Conservation (phyloP, 78 protist genomes). For the Dictyostelium intermedium region DNA sequence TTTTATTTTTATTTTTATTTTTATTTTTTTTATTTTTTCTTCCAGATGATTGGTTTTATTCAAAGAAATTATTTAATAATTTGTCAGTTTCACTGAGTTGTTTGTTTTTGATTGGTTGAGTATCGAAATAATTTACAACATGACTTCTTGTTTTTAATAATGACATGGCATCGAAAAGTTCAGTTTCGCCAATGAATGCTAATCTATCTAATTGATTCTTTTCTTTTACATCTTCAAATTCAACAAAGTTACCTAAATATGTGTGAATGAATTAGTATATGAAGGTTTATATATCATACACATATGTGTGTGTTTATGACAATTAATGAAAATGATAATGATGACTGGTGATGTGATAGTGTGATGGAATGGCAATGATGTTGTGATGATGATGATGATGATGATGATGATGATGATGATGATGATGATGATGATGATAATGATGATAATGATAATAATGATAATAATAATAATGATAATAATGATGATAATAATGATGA, state of each 20-base stretch:
- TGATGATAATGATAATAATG: no score
- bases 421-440: no score
- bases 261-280: neutral
- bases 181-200: constrained; percentile 77
- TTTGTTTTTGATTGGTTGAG: neutral
- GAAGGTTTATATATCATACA: neutral
- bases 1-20: neutral
- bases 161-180: constrained; percentile 67
- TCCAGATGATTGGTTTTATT: neutral
- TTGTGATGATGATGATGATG: neutral
- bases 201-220: constrained; percentile 44
- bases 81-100: constrained; percentile 9
- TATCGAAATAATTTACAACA: constrained; percentile 73
- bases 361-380: no score
- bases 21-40: neutral
- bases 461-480: no score
- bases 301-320: no score
- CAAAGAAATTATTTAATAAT: neutral
- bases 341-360: no score
- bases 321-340: no score
- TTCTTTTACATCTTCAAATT: constrained; percentile 31
- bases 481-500: no score
- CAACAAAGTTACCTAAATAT: constrained; percentile 19
- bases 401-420: neutral
- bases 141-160: constrained; percentile 69